Evolutionary conservation across 345 rosid genomes (phyloP), one percentile per base, ranked within the genome.

Genomic region (Cardamine occulta): DNA sequence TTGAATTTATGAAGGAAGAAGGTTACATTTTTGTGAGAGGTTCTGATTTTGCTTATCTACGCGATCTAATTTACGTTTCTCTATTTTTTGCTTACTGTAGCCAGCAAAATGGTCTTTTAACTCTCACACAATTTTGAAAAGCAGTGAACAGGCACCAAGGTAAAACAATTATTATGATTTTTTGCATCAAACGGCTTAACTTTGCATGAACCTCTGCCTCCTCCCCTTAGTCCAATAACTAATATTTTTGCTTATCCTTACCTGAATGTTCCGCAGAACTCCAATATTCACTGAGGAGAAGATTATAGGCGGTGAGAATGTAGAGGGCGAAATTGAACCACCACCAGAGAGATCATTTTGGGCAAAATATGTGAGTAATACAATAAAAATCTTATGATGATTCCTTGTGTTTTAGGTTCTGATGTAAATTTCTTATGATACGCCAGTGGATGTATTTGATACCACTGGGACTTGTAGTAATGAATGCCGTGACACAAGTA

Each of bases 401-500:
- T 31, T 49, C 7, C 31, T 47, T 44, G 45, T 39, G 17, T 44
- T 29, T 39, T 34, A 13, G 26, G 32, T 37, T 17, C 40, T 63
- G 52, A 66, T 40, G 21, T 45, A 76, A 70, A 5, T 35, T 21
- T 54, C 24, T 28, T 71, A 62, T 70, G 70, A 42, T 72, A 45
- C 62, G 55, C 58, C 90, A 91, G 98, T 94, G 98, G 97, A 94
- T 94, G 97, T 92, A 94, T 72, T 64, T 85, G 85, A 90, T 91
- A 57, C 98, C 98, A 5, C 86, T 94, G 54, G 98, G 96, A 68
- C 89, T 94, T 67, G 82, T 91, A n/a, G 90, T 84, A 70, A 90
- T 88, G 96, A 94, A 94, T 74, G 97, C 90, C 10, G 19, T 91
- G 47, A 94, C 97, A n/a, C 98, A 94, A 87, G 97, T 93, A 37